Conservation (phyloP, 169 alveolate species). For the Plasmodium sp. region DNA sequence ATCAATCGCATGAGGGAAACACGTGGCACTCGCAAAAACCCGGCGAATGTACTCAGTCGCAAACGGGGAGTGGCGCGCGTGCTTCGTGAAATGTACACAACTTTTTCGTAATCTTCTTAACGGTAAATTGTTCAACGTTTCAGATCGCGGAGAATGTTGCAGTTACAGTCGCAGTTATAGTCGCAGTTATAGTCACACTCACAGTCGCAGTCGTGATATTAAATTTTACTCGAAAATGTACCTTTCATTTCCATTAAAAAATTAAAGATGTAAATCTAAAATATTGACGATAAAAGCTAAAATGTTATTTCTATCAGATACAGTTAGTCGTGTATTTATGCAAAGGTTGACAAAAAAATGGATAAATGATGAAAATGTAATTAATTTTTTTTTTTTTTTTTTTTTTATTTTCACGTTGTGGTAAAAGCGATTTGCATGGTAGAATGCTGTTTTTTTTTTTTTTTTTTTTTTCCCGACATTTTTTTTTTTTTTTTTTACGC, state of each 20-base stretch:
- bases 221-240: slow-evolving; percentile 2
- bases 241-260: slow-evolving; percentile 14
- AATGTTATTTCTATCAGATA: slow-evolving; percentile 13
- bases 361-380: neutral
- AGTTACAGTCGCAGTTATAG: neutral
- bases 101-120: slow-evolving; percentile 1
- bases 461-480: slow-evolving; percentile 18
- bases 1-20: neutral
- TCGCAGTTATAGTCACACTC: no score
- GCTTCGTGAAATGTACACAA: neutral
- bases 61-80: neutral
- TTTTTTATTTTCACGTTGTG: slow-evolving; percentile 1
- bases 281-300: slow-evolving; percentile 24
- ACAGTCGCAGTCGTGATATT: neutral
- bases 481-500: slow-evolving; percentile 19
- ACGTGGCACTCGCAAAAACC: neutral
- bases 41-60: neutral
- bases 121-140: neutral
- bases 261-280: slow-evolving; percentile 37
- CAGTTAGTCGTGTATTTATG: slow-evolving; percentile 9
- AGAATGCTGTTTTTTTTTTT: slow-evolving; percentile 54
- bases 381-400: neutral
- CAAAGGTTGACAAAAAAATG: slow-evolving; percentile 14
- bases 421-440: slow-evolving; percentile 5
- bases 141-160: neutral